phyloP scores from a whole-genome alignment of 768 basidiomycete genomes.

The Boletus speciosus region DNA sequence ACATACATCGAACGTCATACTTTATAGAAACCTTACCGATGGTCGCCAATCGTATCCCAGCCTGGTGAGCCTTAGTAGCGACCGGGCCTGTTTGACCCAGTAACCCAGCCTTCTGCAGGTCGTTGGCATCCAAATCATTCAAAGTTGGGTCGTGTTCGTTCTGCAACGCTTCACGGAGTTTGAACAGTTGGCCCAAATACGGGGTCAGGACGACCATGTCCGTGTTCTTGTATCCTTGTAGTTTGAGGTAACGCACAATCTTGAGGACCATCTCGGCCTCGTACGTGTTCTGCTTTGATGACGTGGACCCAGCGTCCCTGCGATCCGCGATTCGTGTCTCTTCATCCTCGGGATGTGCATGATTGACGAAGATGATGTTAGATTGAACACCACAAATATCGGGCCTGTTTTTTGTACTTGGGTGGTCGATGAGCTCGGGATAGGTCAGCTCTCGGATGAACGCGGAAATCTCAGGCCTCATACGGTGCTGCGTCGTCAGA shows the following conservation, averaged over 20 bases:
- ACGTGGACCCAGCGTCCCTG: slow-evolving; percentile 43
- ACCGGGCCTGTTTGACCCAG: slow-evolving; percentile 36
- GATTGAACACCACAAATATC: slow-evolving; percentile 53
- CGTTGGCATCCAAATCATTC: slow-evolving; percentile 59
- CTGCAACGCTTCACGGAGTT: slow-evolving; percentile 44
- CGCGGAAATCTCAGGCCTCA: slow-evolving; percentile 72
- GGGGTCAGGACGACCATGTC: slow-evolving; percentile 66
- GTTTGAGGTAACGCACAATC: slow-evolving; percentile 61
- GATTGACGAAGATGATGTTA: slow-evolving; percentile 62
- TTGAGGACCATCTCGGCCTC: slow-evolving; percentile 65
- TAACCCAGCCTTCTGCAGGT: slow-evolving; percentile 57
- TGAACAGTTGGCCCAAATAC: slow-evolving; percentile 61
- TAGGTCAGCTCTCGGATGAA: slow-evolving; percentile 64
- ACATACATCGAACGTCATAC: background rate
- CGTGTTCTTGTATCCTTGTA: slow-evolving; percentile 64
- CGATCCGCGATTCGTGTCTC: slow-evolving; percentile 39
- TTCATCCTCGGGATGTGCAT: slow-evolving; percentile 55
- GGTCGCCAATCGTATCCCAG: slow-evolving; percentile 54
- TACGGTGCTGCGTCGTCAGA: slow-evolving; percentile 59
- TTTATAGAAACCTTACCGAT: slow-evolving; percentile 46
- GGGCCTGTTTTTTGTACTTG: slow-evolving; percentile 45
- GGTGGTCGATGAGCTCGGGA: slow-evolving; percentile 60
- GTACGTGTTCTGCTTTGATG: slow-evolving; percentile 60
- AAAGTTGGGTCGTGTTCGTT: slow-evolving; percentile 54
- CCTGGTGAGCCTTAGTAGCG: slow-evolving; percentile 36